Base-by-base conservation (phyloP, 225 moss, liverwort and hornwort species). In the Bryoerythrophyllum caledonicum region DNA sequence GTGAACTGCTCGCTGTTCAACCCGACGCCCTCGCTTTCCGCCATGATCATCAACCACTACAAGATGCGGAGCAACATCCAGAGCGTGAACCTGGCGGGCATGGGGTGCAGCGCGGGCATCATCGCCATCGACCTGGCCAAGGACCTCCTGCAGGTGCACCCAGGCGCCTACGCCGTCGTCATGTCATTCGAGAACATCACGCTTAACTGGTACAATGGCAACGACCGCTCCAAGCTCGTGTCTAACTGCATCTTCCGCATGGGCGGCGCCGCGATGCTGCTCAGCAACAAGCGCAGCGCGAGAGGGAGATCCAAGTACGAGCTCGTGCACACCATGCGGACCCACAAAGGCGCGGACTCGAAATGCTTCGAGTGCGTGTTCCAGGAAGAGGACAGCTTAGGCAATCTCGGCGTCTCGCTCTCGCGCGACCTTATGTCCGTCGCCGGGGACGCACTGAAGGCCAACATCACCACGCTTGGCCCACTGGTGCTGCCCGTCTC, bases 11-110 rank as follows among this genome's bases (percentile, higher is more conserved):
- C 90, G 48, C 67, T 94, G 51, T 94, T 94, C 72, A 94, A 88
- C 58, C 94, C 94, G n/a, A 94, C 94, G 11, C 94, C 94, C 2
- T 94, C 94, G 0, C 82, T 94, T 2, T 89, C 94, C 1, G 78
- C 92, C 14, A 94, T 94, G 92, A 89, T 94, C 35, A 84, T 94
- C 28, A 94, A 92, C 70, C 94, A 90, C 48, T 94, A 94, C 86
- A 90, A 89, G 35, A 88, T 94, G 92, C 80, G 94, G 16, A 86
- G 92, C 5, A 94, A 90, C 73, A 68, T 94, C 7, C 85, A 74
- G 40, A 90, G 92, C 25, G 54, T 88, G 16, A 94, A 88, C 67
- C 63, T 94, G 48, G 89, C 90, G 6, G 92, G 94, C 1, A 94
- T 94, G 94, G 94, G 94, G 13, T 94, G 94, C 80, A 94, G 94